Percentiles rank a stretch among this genome's conserved stretches.
Evolutionary conservation across 768 basidiomycete species (phyloP).

Genomic region (Mrakia blollopis): DNA sequence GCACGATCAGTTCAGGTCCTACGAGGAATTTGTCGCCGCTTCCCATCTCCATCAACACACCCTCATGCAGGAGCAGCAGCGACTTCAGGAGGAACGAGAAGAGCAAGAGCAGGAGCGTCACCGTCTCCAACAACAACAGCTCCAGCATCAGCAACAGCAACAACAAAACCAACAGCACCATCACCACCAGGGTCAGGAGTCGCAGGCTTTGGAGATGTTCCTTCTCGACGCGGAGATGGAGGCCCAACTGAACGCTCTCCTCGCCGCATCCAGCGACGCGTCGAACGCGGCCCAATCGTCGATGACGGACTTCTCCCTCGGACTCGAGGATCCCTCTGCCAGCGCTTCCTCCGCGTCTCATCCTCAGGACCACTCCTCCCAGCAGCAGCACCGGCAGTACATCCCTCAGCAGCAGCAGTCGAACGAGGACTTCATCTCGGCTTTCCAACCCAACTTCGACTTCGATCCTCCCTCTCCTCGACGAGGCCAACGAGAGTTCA

Average conservation of each 20-base stretch:
- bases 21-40: slow-evolving; percentile 10
- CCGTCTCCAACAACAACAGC: not conserved
- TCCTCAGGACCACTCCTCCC: not conserved
- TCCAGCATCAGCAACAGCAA: not conserved
- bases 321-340: not conserved
- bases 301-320: not conserved
- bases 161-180: too few species aligned
- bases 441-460: not conserved
- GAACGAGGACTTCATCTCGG: not conserved
- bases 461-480: slow-evolving; percentile 10
- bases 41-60: slow-evolving; percentile 5
- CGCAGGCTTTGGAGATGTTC: slow-evolving; percentile 8
- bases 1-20: not conserved
- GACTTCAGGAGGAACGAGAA: slow-evolving; percentile 4
- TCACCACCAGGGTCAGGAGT: not conserved
- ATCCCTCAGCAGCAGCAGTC: not conserved
- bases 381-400: not conserved
- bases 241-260: slow-evolving; percentile 4
- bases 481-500: slow-evolving; percentile 5
- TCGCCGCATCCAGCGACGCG: not conserved
- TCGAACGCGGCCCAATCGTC: not conserved
- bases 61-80: not conserved
- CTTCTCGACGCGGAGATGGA: slow-evolving; percentile 5
- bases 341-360: not conserved
- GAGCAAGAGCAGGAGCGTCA: not conserved